Conservation (phyloP, 176 grass and related monocot species). For the Hyparrhenia diplandra region DNA sequence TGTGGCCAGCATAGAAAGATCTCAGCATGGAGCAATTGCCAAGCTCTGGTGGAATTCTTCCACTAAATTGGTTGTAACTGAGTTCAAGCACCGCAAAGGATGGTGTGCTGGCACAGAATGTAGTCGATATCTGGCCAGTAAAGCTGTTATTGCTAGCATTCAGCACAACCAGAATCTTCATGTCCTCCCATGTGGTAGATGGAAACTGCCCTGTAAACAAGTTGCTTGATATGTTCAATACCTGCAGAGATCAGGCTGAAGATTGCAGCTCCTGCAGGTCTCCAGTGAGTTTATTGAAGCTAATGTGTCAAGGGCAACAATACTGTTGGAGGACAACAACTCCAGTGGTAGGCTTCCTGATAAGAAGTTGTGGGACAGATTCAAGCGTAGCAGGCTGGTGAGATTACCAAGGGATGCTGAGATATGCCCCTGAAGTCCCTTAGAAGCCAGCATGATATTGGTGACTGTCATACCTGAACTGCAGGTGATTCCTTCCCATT, state of each 20-base stretch:
- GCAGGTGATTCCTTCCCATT: conserved; percentile 46
- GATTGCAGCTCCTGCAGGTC: background rate
- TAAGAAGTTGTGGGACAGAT: conserved; percentile 15
- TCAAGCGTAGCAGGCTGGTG: background rate
- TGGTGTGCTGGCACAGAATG: background rate
- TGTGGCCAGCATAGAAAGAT: background rate
- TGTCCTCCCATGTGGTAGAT: background rate
- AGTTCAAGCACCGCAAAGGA: conserved; percentile 5
- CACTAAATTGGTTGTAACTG: conserved; percentile 22
- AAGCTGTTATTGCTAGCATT: conserved; percentile 47
- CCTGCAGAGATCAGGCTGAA: background rate
- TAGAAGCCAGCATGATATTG: conserved; percentile 7
- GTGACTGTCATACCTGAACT: background rate
- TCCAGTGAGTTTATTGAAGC: conserved; percentile 25
- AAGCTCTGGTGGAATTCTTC: conserved; percentile 18
- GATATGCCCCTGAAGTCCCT: conserved; percentile 23
- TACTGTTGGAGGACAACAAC: conserved; percentile 1
- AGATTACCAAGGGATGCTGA: conserved; percentile 29
- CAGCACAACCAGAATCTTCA: background rate
- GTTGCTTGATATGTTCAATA: conserved; percentile 48
- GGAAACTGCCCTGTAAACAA: conserved; percentile 30
- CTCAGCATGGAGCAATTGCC: conserved; percentile 13
- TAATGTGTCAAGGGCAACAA: conserved; percentile 30
- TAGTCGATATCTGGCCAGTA: background rate
- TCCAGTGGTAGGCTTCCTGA: background rate